Evolutionary conservation across 1,139 yeast genomes (phyloP).

Genomic region (Scheffersomyces titani): DNA sequence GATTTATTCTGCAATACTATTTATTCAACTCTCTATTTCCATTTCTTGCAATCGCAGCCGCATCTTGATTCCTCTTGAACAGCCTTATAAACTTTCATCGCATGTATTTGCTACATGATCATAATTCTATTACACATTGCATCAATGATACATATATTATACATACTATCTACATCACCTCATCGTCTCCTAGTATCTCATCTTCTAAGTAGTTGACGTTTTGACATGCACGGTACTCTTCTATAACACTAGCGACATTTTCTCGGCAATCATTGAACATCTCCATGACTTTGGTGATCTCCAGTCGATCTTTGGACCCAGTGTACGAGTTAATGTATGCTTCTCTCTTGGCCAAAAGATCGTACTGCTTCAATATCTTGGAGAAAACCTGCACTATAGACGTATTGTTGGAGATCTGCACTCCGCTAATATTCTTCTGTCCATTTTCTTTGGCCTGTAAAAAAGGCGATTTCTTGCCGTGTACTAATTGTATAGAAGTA

Average conservation of each 20-base stretch:
- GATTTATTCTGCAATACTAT: too few species aligned
- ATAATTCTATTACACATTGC: not conserved
- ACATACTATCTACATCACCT: slow-evolving; percentile 8
- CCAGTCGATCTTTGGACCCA: slow-evolving; percentile 49
- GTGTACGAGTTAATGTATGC: slow-evolving; percentile 86
- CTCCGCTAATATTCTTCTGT: slow-evolving; percentile 55
- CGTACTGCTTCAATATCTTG: slow-evolving; percentile 74
- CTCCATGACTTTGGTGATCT: slow-evolving; percentile 53
- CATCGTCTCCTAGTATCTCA: slow-evolving; percentile 23
- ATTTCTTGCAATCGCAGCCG: not conserved
- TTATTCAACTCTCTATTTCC: too few species aligned
- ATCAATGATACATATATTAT: not conserved
- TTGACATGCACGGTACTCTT: slow-evolving; percentile 70
- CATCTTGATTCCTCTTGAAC: not conserved
- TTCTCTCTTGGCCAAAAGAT: slow-evolving; percentile 71
- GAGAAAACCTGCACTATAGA: slow-evolving; percentile 66
- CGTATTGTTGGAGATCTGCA: slow-evolving; percentile 79
- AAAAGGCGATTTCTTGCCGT: slow-evolving; percentile 72
- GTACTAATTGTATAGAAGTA: slow-evolving; percentile 74
- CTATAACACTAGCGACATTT: slow-evolving; percentile 64
- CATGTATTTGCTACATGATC: not conserved
- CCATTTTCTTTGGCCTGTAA: slow-evolving; percentile 9
- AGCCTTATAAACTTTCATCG: not conserved
- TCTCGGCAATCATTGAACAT: slow-evolving; percentile 83
- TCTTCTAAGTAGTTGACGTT: slow-evolving; percentile 55